These are phyloP conservation scores for Fusarium brachygibbosum DNA, from an alignment of 2,329 filamentous ascomycete species.

Conservation along the genomic window DNA sequence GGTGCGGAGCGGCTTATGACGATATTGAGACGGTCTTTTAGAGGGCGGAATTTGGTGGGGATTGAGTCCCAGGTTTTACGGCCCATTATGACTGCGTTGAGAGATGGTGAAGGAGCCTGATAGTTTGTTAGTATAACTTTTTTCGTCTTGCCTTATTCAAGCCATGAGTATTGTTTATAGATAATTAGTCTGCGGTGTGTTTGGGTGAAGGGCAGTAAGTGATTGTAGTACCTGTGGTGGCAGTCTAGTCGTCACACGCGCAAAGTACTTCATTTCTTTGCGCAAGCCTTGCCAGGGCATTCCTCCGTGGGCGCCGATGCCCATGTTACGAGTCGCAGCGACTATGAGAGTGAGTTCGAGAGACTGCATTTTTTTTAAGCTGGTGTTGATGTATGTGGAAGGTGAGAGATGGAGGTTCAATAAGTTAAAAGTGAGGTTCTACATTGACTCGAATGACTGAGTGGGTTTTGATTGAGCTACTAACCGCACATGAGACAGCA, in stretches of 20 bases:
- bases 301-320: conserved; percentile 83
- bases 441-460: not conserved
- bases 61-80: conserved; percentile 97
- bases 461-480: conserved; percentile 19
- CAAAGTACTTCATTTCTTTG: conserved; percentile 96
- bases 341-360: conserved; percentile 89
- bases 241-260: conserved; percentile 83
- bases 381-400: conserved; percentile 18
- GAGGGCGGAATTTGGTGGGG: conserved; percentile 80
- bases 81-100: conserved; percentile 94
- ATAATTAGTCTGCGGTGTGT: not conserved
- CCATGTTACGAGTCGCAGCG: conserved; percentile 89
- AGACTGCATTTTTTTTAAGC: conserved; percentile 51
- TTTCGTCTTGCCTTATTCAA: not conserved
- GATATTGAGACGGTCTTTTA: conserved; percentile 85
- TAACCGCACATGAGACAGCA: conserved; percentile 4
- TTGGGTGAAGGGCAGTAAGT: not conserved
- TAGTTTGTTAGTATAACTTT: not conserved
- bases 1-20: conserved; percentile 74
- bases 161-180: not conserved
- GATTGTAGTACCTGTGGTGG: conserved; percentile 61
- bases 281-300: conserved; percentile 92
- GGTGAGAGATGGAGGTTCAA: conserved; percentile 5
- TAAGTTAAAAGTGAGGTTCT: not conserved
- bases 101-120: conserved; percentile 52